These are phyloP conservation scores for Amanita subjunquillea DNA, from an alignment of 768 basidiomycete genomes.

Conservation along the genomic window DNA sequence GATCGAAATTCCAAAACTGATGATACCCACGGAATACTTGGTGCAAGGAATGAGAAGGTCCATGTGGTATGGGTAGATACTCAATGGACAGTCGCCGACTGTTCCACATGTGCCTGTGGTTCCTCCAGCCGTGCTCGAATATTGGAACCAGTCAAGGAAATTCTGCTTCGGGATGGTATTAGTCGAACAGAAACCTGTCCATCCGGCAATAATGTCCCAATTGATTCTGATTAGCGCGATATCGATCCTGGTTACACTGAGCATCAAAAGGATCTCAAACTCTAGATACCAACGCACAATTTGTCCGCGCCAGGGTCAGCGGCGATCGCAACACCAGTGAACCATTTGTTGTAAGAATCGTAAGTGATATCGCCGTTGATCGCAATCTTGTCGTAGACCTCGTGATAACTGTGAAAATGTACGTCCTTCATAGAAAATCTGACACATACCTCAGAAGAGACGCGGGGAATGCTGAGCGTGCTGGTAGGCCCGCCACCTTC, in stretches of 20 bases:
- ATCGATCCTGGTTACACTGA: constrained; percentile 4
- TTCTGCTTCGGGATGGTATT: constrained; percentile 5
- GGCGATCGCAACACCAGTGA: not conserved
- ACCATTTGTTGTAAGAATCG: constrained; percentile 6
- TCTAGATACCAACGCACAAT: not conserved
- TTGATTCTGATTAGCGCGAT: constrained; percentile 3
- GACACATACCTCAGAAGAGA: constrained; percentile 6
- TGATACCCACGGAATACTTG: constrained; percentile 1
- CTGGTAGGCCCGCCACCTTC: not conserved
- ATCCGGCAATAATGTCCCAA: constrained; percentile 8
- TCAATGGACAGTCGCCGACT: constrained; percentile 4
- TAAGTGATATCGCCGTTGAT: not conserved
- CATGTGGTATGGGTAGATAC: constrained; percentile 3
- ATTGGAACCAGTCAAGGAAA: constrained; percentile 11
- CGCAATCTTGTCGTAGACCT: constrained; percentile 1
- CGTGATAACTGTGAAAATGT: not conserved
- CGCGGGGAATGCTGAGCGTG: constrained; percentile 4
- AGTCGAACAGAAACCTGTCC: constrained; percentile 8
- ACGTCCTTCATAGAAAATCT: not conserved
- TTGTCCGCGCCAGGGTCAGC: constrained; percentile 4
- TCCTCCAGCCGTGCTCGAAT: constrained; percentile 3
- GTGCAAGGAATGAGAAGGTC: constrained; percentile 6
- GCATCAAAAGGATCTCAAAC: not conserved
- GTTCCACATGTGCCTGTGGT: constrained; percentile 3
- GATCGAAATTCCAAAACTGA: not conserved